Base-by-base conservation (phyloP, 2,329 filamentous ascomycete species). In the Colletotrichum trifolii region DNA sequence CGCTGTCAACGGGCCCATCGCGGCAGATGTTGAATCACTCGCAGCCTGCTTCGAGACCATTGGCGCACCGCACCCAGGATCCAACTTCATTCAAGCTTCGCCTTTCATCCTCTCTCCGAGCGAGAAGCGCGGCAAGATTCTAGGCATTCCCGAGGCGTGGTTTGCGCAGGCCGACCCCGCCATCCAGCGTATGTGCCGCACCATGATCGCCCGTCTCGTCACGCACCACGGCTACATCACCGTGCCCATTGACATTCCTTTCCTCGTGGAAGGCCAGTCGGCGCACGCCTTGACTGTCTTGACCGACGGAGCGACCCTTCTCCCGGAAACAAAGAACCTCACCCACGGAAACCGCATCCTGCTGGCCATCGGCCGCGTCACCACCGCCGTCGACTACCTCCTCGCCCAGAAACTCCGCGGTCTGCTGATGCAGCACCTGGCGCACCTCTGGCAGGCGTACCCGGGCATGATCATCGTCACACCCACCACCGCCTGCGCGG, bases 271-370 rank as follows among this genome's bases (percentile, higher is more conserved):
- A 70, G 90, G 89, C 25, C 90, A 93, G 74, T 83, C 87, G 17
- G 91, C 91, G 0, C 91, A 94, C 74, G 89, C 89, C 25, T 76
- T 94, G 67, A 92, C 91, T 0, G 91, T 94, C 67, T 85, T 94
- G 57, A 83, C 85, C 8, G 91, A 94, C 46, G 82, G 76, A 1
- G 77, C 82, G 2, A 79, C 81, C 1, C 69, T 84, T 13, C 70
- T 86, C 76, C 64, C 80, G 3, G 74, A 87, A 12, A 78, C 82
- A 1, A 71, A 75, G 6, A 80, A 82, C 33, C 79, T 90, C 43
- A 87, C 88, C 0, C 78, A 87, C 0, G 81, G 88, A 0, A 92
- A 89, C 76, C 87, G 88, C 64, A 81, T 94, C 40, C 82, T 94
- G 5, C 80, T 94, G 43, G 83, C 85, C 0, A 81, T 93, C 8